Evolutionary conservation across 495 filamentous ascomycete genomes (phyloP), one percentile per base, ranked within the genome.

Genomic region (Penicillium pancosmium): DNA sequence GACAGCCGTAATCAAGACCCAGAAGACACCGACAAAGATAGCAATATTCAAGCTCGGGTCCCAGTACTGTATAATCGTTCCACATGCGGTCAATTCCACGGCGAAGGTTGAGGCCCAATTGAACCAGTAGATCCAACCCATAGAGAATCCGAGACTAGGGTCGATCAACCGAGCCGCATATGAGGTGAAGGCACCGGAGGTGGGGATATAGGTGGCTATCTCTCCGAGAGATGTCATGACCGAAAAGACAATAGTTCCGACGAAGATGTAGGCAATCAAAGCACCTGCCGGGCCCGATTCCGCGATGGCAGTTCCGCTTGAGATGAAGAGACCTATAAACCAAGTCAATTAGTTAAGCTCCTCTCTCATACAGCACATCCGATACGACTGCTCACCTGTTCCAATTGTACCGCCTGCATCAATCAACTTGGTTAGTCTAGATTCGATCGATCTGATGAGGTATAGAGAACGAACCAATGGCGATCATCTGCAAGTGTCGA

Each of bases 51-150:
- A 74, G 19, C 68, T 63, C 18, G 69, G 68, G 31, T 86, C 73
- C 89, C 89, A 92, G 68, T 83, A 91, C 56, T 86, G 82, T 36
- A 91, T 86, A 55, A 91, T 84, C 11, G 88, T 73, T 11, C 85
- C 80, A 2, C 88, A 84, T 4, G 87, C 87, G 2, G 84, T 84
- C 12, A 91, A 82, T 62, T 90, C 88, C 27, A 88, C 78, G 36
- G 84, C 87, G 52, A 86, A 84, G 0, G 86, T 89, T 10, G 87
- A 84, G n/a, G 80, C 73, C 70, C 64, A 72, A 11, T 71, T 66
- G 57, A 82, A 82, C 80, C 80, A 83, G 63, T 82, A 86, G 60
- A 89, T 90, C 87, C 88, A 91, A 15, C 87, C 88, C 62, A 91
- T 83, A 13, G 88, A 84, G 61, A 91, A 91, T 41, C 88, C 88